phyloP scores from a whole-genome alignment of 2,329 filamentous ascomycete genomes.

The Dactylellina drechsleri region DNA sequence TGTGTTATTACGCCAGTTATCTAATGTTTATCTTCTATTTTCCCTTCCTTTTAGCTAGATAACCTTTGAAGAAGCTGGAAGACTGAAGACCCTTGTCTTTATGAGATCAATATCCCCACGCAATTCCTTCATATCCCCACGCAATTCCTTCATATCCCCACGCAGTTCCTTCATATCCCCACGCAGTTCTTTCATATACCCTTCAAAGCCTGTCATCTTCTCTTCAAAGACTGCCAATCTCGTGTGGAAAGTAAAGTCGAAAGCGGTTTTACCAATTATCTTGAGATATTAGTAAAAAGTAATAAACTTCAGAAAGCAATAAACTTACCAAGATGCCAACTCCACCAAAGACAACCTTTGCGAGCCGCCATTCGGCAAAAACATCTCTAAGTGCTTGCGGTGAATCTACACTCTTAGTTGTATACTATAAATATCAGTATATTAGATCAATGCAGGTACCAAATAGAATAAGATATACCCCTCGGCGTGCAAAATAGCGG shows the following conservation, averaged over 20 bases:
- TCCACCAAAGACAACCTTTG: background rate
- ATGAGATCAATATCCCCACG: too few relatives aligned
- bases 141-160: too few relatives aligned
- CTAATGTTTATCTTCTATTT: slow-evolving; percentile 5
- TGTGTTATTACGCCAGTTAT: background rate
- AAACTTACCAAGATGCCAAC: slow-evolving; percentile 13
- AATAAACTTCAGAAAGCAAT: slow-evolving; percentile 11
- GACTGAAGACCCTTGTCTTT: background rate
- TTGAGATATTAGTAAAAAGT: slow-evolving; percentile 15
- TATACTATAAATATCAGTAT: background rate
- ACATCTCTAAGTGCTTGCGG: background rate
- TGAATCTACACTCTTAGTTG: background rate
- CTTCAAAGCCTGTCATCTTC: background rate
- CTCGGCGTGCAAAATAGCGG: slow-evolving; percentile 12
- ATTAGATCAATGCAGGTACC: background rate
- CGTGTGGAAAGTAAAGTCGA: background rate
- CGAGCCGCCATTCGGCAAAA: background rate
- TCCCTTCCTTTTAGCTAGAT: background rate
- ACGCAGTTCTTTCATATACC: background rate
- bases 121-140: too few relatives aligned
- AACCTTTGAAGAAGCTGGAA: slow-evolving; percentile 11
- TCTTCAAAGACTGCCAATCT: background rate
- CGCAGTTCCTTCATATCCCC: slow-evolving; percentile 2
- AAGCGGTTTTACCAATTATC: background rate
- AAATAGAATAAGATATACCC: slow-evolving; percentile 14